Evolutionary conservation across 176 grass and related monocot genomes (phyloP).

Genomic region (Pontederia crassipes): DNA sequence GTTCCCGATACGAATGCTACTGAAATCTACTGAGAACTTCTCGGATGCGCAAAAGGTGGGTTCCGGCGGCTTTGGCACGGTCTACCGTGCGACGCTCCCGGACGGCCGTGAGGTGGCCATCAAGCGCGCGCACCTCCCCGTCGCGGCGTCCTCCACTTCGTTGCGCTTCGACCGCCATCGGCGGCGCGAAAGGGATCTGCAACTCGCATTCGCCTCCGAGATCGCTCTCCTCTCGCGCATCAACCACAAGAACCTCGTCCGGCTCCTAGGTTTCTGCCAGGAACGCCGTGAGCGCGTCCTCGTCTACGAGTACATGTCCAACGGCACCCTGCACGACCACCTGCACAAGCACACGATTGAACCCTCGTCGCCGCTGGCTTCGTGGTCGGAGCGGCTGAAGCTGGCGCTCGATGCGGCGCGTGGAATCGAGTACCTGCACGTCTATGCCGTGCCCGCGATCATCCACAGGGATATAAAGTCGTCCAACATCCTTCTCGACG

Average conservation of each 20-base stretch:
- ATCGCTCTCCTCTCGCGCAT: conserved; percentile 60
- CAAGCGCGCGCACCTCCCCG: conserved; percentile 40
- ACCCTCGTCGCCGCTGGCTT: conserved; percentile 41
- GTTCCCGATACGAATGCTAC: conserved; percentile 43
- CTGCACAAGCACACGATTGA: conserved; percentile 28
- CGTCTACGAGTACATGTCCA: conserved; percentile 71
- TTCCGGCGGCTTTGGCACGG: conserved; percentile 69
- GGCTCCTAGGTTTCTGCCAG: conserved; percentile 66
- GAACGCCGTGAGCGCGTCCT: conserved; percentile 68
- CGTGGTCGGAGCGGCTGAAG: conserved; percentile 48
- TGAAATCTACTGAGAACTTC: conserved; percentile 44
- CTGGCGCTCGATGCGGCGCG: conserved; percentile 78
- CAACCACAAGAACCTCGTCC: conserved; percentile 77
- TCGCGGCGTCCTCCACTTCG: background rate
- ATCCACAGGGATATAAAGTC: conserved; percentile 94
- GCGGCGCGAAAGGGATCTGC: conserved; percentile 18
- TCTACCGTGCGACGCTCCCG: conserved; percentile 60
- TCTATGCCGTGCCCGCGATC: conserved; percentile 80
- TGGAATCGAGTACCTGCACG: conserved; percentile 84
- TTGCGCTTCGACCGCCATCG: background rate
- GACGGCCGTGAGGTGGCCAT: conserved; percentile 66
- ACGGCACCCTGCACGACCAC: conserved; percentile 75
- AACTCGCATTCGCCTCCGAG: conserved; percentile 71
- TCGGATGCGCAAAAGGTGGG: conserved; percentile 49
- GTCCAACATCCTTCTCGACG: conserved; percentile 87